Conservation (phyloP, 306 rosid species). For the Citrullus colocynthis region DNA sequence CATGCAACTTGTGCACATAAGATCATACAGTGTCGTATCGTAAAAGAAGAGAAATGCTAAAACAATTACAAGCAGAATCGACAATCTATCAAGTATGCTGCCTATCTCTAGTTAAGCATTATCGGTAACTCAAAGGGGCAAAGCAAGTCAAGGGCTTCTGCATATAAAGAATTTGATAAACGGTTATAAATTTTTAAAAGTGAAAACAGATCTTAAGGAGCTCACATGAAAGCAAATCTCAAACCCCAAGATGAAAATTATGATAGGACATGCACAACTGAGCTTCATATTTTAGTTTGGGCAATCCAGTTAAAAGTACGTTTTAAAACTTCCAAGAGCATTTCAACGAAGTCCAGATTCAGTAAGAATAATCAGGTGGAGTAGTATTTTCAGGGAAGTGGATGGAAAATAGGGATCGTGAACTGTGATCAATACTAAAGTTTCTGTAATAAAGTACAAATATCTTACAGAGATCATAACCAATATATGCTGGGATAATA, state of each 20-base stretch:
- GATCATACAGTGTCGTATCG: background rate
- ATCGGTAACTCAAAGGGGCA: background rate
- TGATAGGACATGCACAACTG: background rate
- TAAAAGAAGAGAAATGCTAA: background rate
- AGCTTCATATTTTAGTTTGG: background rate
- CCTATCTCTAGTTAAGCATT: background rate
- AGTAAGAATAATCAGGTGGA: background rate
- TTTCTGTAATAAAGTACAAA: background rate
- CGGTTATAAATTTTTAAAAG: background rate
- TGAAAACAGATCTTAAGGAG: background rate
- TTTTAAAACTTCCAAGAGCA: background rate
- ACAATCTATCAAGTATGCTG: background rate
- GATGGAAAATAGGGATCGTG: background rate
- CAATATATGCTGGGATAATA: slow-evolving; percentile 8
- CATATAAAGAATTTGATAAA: background rate
- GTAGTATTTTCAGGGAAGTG: background rate
- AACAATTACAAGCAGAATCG: background rate
- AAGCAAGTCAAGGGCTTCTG: background rate
- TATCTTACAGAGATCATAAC: background rate
- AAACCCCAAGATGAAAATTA: background rate
- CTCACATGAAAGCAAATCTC: background rate
- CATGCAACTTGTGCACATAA: background rate
- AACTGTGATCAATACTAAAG: background rate
- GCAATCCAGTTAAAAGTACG: background rate
- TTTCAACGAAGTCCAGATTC: background rate